Evolutionary conservation across 805 yeast genomes (phyloP).

Genomic region (Metschnikowia anglica): DNA sequence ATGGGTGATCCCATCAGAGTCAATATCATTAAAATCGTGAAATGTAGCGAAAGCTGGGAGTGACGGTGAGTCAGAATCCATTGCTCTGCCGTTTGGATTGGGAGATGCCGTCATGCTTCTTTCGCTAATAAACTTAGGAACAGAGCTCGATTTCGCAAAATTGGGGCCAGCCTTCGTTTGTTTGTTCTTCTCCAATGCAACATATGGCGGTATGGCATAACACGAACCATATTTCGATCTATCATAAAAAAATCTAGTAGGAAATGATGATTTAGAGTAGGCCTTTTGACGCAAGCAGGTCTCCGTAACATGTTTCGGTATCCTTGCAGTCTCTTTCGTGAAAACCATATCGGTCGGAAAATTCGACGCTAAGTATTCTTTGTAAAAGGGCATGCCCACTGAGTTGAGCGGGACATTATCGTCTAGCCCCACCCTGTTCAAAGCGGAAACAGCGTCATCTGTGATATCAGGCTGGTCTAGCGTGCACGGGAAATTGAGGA

Average conservation of each 20-base stretch:
- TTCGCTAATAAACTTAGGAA: slow-evolving; percentile 65
- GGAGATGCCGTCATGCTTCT: slow-evolving; percentile 21
- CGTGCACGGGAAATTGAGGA: slow-evolving; percentile 38
- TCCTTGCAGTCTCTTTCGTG: slow-evolving; percentile 56
- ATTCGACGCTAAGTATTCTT: slow-evolving; percentile 70
- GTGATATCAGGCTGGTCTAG: slow-evolving; percentile 57
- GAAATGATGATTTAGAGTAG: neutral
- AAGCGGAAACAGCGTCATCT: slow-evolving; percentile 26
- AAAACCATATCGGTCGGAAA: slow-evolving; percentile 71
- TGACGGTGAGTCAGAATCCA: slow-evolving; percentile 15
- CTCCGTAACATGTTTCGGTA: slow-evolving; percentile 54
- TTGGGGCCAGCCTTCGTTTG: slow-evolving; percentile 14
- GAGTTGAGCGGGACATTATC: slow-evolving; percentile 57
- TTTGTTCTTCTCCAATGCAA: slow-evolving; percentile 28
- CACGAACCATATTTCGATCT: slow-evolving; percentile 56
- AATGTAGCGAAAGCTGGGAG: slow-evolving; percentile 10
- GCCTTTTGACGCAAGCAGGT: slow-evolving; percentile 1
- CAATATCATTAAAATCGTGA: slow-evolving; percentile 13
- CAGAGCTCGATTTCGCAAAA: slow-evolving; percentile 17
- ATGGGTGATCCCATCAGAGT: slow-evolving; percentile 14
- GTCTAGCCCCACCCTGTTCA: slow-evolving; percentile 33
- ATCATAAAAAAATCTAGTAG: slow-evolving; percentile 46
- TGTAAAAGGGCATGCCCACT: slow-evolving; percentile 86
- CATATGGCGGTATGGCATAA: slow-evolving; percentile 46
- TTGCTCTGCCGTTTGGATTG: slow-evolving; percentile 2